Percentiles rank a stretch among this genome's conserved stretches.
Evolutionary conservation across 2,329 filamentous ascomycete species (phyloP).

Genomic region (Zymoseptoria crescenta): DNA sequence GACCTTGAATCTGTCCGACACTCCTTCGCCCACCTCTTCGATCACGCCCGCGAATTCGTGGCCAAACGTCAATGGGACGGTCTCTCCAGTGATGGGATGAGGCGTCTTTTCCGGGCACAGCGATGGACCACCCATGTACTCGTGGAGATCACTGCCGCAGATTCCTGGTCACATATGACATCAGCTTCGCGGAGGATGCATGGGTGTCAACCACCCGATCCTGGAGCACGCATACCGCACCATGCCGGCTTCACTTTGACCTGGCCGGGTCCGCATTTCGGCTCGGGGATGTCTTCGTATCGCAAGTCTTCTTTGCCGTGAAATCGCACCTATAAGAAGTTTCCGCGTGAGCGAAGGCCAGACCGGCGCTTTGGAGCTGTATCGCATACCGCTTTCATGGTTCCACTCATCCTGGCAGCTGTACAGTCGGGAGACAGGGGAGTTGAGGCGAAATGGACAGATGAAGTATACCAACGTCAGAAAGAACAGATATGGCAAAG

Average conservation of each 20-base stretch:
- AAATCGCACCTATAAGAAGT: constrained; percentile 23
- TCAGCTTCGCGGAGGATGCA: constrained; percentile 6
- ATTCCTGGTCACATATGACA: constrained; percentile 2
- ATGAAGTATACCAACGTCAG: neutral
- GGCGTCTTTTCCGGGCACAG: constrained; percentile 42
- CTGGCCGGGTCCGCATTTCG: constrained; percentile 28
- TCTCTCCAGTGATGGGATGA: constrained; percentile 48
- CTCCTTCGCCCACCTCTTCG: constrained; percentile 45
- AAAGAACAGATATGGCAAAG: neutral
- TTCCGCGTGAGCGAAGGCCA: neutral
- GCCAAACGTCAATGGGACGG: constrained; percentile 45
- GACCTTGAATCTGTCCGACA: constrained; percentile 38
- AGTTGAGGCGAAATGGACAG: neutral
- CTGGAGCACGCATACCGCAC: constrained; percentile 27
- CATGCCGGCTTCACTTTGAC: constrained; percentile 32
- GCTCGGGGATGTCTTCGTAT: constrained; percentile 28
- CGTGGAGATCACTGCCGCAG: constrained; percentile 25
- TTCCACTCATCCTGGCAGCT: constrained; percentile 1
- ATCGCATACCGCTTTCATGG: constrained; percentile 24
- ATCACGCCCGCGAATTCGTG: constrained; percentile 48
- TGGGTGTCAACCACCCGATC: neutral
- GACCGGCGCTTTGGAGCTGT: neutral
- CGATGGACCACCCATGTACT: constrained; percentile 30
- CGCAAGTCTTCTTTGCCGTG: constrained; percentile 31
- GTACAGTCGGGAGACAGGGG: neutral